Evolutionary conservation across 139 green algal species (phyloP).

Genomic region (Chlamydomonas urium): DNA sequence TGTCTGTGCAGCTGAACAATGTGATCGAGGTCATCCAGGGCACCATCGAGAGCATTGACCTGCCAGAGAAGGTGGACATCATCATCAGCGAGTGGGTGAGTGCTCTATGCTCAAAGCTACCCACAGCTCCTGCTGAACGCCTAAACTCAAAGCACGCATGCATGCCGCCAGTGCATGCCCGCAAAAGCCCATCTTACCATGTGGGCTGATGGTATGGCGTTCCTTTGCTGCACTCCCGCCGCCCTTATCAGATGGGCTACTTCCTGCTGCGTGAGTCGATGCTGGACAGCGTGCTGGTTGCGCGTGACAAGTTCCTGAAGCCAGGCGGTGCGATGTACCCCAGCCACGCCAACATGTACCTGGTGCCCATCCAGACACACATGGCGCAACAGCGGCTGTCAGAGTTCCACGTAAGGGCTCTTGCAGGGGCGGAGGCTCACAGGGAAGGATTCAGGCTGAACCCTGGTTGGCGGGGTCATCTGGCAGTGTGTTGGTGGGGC

Average conservation of each 20-base stretch:
- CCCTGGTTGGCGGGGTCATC: no score
- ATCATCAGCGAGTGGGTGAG: no score
- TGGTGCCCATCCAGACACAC: conserved; percentile 75
- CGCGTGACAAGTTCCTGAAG: conserved; percentile 89
- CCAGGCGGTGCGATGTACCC: conserved; percentile 89
- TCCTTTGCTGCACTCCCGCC: no score
- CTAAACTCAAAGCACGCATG: no score
- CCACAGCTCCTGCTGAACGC: no score
- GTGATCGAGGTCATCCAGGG: conserved; percentile 93
- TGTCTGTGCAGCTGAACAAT: conserved; percentile 58
- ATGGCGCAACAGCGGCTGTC: conserved; percentile 29
- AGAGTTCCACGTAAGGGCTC: conserved; percentile 59
- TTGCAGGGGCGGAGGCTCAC: no score
- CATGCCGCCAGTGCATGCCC: conserved; percentile 42
- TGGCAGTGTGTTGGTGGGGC: no score
- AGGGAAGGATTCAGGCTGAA: no score
- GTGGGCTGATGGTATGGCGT: no score
- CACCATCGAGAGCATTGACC: conserved; percentile 84
- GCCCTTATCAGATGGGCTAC: conserved; percentile 96
- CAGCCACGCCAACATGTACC: conserved; percentile 83
- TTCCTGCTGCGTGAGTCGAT: conserved; percentile 89
- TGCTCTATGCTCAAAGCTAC: no score
- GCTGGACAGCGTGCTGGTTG: conserved; percentile 89
- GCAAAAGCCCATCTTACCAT: conserved; percentile 90
- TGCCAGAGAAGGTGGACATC: conserved; percentile 98